These are phyloP conservation scores for Amniculicola lignicola DNA, from an alignment of 495 filamentous ascomycete species.

Conservation along the genomic window DNA sequence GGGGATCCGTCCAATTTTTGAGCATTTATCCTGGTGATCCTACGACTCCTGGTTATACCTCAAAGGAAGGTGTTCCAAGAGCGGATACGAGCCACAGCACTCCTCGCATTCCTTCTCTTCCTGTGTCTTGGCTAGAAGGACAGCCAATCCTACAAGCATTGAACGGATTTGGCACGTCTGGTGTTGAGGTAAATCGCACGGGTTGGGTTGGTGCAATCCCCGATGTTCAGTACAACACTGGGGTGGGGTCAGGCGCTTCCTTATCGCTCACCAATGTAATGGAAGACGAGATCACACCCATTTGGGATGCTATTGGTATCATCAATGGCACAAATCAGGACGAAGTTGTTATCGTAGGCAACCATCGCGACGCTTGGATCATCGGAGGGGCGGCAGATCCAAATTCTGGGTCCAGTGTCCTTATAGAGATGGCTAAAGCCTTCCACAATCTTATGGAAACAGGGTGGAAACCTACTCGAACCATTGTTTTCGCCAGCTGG, in stretches of 20 bases:
- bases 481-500: slow-evolving; percentile 37
- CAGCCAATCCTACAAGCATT: slow-evolving; percentile 37
- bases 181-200: slow-evolving; percentile 32
- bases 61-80: slow-evolving; percentile 31
- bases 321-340: slow-evolving; percentile 41
- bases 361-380: slow-evolving; percentile 45
- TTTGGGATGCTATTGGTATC: slow-evolving; percentile 41
- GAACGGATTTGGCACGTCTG: slow-evolving; percentile 34
- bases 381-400: slow-evolving; percentile 48
- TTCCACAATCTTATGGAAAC: slow-evolving; percentile 44
- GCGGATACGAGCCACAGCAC: slow-evolving; percentile 25
- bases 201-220: slow-evolving; percentile 38
- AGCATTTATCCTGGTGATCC: slow-evolving; percentile 38
- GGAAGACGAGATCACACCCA: slow-evolving; percentile 30
- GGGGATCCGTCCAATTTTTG: slow-evolving; percentile 36
- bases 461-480: slow-evolving; percentile 48
- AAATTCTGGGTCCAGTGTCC: slow-evolving; percentile 45
- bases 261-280: slow-evolving; percentile 35
- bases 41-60: slow-evolving; percentile 40
- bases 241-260: slow-evolving; percentile 28
- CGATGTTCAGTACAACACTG: slow-evolving; percentile 36
- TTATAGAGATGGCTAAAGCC: slow-evolving; percentile 43
- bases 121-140: slow-evolving; percentile 39
- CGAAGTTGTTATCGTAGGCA: slow-evolving; percentile 38
- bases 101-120: slow-evolving; percentile 39